Base-by-base conservation (phyloP, 2,329 filamentous ascomycete species). In the Microdochium paspali region DNA sequence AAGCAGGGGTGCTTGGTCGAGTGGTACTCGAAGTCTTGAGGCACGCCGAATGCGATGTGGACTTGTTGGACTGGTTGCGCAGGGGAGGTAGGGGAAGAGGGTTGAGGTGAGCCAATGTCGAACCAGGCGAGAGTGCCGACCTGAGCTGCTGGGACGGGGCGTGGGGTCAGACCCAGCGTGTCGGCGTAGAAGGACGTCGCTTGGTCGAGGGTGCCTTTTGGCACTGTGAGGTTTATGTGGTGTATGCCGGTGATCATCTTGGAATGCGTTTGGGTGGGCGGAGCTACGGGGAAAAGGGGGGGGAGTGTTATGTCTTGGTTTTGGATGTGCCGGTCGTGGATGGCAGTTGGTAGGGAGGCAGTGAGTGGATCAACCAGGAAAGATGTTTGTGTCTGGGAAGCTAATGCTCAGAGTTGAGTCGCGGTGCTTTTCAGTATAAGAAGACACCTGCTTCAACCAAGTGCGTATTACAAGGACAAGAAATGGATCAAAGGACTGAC, bases 161-260 rank as follows among this genome's bases (percentile, higher is more conserved):
- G 66, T 2, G 72, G 61, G 4, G 62, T 70, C 4, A 84, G 67
- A 12, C 77, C 78, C 1, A 84, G 67, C 0, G 78, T 82, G 1
- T 61, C 57, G 47, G 63, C 69, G 61, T 82, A 82, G 63, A 82
- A 82, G 10, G 66, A 66, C 20, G 66, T 61, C 2, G 79, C 78
- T 10, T 67, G 64, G 20, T 67, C 63, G 26, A 82, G 66, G 0
- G 75, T 78, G 48, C 68, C 73, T 0, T 58, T 57, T 0, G 77
- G 77, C 10, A 82, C 74, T n/a, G 73, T 69, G 44, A 82, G 65
- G 57, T 82, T 82, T 50, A 82, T 65, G 61, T 81, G 76, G 2
- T 74, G 72, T 46, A 81, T 64, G 30, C 74, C 72, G 31, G 69
- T 66, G 55, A 80, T 79, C 69, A 76, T 71, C 10, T 21, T 40